phyloP scores from a whole-genome alignment of 192 early-diverging fungal genomes.

The Oehlia diaphana region DNA sequence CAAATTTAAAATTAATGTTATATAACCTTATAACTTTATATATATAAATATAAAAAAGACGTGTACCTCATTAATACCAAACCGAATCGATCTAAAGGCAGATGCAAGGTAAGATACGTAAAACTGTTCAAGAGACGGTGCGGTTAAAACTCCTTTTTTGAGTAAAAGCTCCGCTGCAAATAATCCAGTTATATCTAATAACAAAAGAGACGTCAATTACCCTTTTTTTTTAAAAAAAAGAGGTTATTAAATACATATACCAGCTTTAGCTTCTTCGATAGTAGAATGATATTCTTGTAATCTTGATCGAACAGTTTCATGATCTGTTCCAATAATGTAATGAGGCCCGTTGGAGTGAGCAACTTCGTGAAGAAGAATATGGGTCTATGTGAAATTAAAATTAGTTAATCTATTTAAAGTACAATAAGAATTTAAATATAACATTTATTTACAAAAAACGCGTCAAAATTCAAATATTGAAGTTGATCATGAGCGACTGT shows the following conservation, averaged over 20 bases:
- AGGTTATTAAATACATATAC: slow-evolving; percentile 16
- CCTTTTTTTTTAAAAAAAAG: slow-evolving; percentile 49
- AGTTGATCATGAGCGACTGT: slow-evolving; percentile 56
- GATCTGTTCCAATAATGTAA: slow-evolving; percentile 42
- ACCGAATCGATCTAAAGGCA: slow-evolving; percentile 70
- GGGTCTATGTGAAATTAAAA: slow-evolving; percentile 22
- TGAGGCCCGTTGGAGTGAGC: slow-evolving; percentile 73
- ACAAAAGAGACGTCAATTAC: not conserved
- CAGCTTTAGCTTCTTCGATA: slow-evolving; percentile 79
- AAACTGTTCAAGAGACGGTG: slow-evolving; percentile 60
- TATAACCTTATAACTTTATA: too few species aligned
- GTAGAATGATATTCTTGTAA: slow-evolving; percentile 70
- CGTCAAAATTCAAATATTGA: slow-evolving; percentile 59
- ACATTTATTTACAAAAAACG: slow-evolving; percentile 54
- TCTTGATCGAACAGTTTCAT: slow-evolving; percentile 62
- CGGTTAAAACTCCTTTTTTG: slow-evolving; percentile 55
- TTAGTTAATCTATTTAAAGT: not conserved
- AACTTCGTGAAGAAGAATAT: slow-evolving; percentile 73
- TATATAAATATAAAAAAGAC: too few species aligned
- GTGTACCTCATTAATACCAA: slow-evolving; percentile 54
- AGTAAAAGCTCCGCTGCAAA: slow-evolving; percentile 43
- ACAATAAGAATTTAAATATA: not conserved
- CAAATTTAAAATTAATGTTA: not conserved
- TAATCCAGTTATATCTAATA: not conserved
- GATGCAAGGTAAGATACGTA: slow-evolving; percentile 74